phyloP scores from a whole-genome alignment of 169 alveolate genomes.

The Blepharisma undulans region DNA sequence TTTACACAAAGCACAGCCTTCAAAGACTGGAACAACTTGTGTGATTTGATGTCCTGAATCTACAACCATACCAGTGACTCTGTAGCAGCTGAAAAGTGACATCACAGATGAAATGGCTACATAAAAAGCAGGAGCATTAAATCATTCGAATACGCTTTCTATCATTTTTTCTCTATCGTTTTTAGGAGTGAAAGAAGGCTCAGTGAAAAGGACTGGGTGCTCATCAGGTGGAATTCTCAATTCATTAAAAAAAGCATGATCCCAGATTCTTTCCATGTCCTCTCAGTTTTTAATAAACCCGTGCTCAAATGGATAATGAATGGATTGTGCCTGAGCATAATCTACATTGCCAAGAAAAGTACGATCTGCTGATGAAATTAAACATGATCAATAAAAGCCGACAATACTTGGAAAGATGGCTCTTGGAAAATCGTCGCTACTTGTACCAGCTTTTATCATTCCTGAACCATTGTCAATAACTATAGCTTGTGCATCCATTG shows the following conservation, averaged over 20 bases:
- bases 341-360: slow-evolving; percentile 72
- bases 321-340: slow-evolving; percentile 70
- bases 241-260: slow-evolving; percentile 76
- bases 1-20: slow-evolving; percentile 97
- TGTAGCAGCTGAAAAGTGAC: slow-evolving; percentile 89
- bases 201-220: slow-evolving; percentile 91
- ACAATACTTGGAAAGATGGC: slow-evolving; percentile 74
- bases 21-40: slow-evolving; percentile 98
- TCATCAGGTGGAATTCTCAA: slow-evolving; percentile 81
- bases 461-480: slow-evolving; percentile 82
- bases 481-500: slow-evolving; percentile 35
- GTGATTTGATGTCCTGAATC: slow-evolving; percentile 99
- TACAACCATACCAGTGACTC: slow-evolving; percentile 96
- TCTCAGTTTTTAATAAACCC: slow-evolving; percentile 90
- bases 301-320: slow-evolving; percentile 81
- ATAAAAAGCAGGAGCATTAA: slow-evolving; percentile 90
- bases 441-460: slow-evolving; percentile 83
- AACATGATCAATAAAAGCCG: too few relatives aligned
- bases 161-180: slow-evolving; percentile 89
- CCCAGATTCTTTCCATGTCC: slow-evolving; percentile 89
- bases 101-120: slow-evolving; percentile 89
- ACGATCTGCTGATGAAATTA: slow-evolving; percentile 86
- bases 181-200: slow-evolving; percentile 91
- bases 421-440: slow-evolving; percentile 87
- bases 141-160: slow-evolving; percentile 89